Conservation (phyloP, 2,329 filamentous ascomycete species). For the Pyrenophora graminea region DNA sequence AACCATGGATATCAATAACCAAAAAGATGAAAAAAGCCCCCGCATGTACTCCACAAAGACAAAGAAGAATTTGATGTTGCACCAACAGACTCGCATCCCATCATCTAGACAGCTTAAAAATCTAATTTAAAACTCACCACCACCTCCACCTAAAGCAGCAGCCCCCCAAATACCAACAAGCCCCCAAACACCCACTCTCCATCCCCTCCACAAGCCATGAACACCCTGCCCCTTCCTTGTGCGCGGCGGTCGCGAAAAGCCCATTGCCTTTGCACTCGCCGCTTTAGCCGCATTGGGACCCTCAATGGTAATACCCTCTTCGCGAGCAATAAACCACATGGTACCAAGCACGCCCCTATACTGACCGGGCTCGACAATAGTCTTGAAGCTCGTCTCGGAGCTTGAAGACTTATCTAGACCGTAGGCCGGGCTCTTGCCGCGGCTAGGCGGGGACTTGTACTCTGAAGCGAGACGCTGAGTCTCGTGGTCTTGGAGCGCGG, state of each 20-base stretch:
- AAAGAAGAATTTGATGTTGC: not conserved
- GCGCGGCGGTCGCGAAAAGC: conserved; percentile 44
- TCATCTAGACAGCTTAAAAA: no score
- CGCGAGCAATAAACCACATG: conserved; percentile 81
- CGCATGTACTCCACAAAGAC: no score
- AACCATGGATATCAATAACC: not conserved
- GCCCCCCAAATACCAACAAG: conserved; percentile 75
- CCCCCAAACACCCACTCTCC: conserved; percentile 79
- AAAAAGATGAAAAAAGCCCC: not conserved
- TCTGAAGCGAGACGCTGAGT: conserved; percentile 32
- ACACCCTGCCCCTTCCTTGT: conserved; percentile 68
- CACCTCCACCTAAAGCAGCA: conserved; percentile 57
- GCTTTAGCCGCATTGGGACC: conserved; percentile 26
- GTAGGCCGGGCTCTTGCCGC: conserved; percentile 22
- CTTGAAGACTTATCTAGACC: conserved; percentile 21
- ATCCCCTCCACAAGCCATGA: conserved; percentile 71
- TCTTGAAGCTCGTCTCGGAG: conserved; percentile 57
- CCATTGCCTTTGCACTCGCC: conserved; percentile 33
- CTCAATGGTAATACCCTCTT: conserved; percentile 68
- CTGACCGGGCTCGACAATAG: conserved; percentile 76
- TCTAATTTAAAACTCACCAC: conserved; percentile 42
- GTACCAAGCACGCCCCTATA: conserved; percentile 90
- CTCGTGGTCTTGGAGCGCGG: conserved; percentile 55
- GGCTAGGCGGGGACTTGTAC: conserved; percentile 28
- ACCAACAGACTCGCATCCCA: no score